Evolutionary conservation across 257 asterid genomes (phyloP), one percentile per base, ranked within the genome.

Genomic region (Penstemon barbatus): DNA sequence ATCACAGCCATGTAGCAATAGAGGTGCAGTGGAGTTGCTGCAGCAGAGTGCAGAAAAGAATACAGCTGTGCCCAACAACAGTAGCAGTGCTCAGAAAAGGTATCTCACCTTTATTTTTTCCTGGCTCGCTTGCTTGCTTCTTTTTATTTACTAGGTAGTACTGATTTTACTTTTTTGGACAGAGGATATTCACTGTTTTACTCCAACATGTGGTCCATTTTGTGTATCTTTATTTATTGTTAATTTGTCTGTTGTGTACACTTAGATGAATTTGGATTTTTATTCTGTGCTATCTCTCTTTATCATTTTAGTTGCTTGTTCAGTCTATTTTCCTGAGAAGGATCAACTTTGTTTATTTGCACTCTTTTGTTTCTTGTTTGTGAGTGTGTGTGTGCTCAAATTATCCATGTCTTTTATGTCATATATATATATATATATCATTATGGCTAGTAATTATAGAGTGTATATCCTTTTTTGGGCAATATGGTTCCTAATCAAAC

Each of bases 31-130:
- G 59, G 89, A 80, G 56, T 42, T 76, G 79, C 83, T 8, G 53
- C 53, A 48, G 54, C 13, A 66, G 75, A 69, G 18, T 74, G 82
- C 86, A 76, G 94, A 84, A 78, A 83, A 84, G 76, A 49, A 74
- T 59, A 82, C 96, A 84, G 87, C 92, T 87, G 92, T 84, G 58
- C 79, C 70, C 36, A 83, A 63, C 42, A 85, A 60, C 88, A 80
- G 72, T n/a, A 76, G 57, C 89, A 79, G 68, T 72, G 82, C 96
- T 76, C 96, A 88, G 87, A 90, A 90, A 88, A 93, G 96, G 96
- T 90, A 10, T 46, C 59, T 75, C 83, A 54, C 82, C 54, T 62
- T 44, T 69, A 78, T 80, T 42, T 67, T 56, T 75, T 74, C 33
- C 33, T 59, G 48, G 7, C 43, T 50, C 52, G 55, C 61, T 38